phyloP scores from a whole-genome alignment of 768 basidiomycete genomes.

The Kwoniella heveanensis region DNA sequence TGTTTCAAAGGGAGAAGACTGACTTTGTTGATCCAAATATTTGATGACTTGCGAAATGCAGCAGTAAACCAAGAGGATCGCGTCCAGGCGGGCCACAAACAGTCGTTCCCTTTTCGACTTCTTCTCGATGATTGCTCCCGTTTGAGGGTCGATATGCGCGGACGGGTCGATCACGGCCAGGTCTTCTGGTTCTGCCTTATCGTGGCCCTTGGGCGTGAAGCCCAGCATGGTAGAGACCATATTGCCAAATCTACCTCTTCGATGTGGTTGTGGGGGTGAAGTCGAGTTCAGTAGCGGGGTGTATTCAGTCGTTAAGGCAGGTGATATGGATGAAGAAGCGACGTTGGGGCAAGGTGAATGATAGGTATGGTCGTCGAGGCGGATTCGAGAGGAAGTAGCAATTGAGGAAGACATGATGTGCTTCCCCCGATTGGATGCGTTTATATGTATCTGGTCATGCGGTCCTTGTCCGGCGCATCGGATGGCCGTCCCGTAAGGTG shows the following conservation, averaged over 20 bases:
- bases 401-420: no score
- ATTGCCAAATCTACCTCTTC: background rate
- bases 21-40: conserved; percentile 37
- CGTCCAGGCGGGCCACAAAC: conserved; percentile 39
- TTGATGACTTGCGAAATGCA: conserved; percentile 44
- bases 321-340: no score
- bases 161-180: conserved; percentile 27
- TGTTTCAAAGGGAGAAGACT: background rate
- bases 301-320: no score
- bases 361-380: no score
- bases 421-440: no score
- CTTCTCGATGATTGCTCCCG: conserved; percentile 36
- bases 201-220: conserved; percentile 13
- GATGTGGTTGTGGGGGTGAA: no score
- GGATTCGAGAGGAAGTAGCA: no score
- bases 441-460: no score
- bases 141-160: conserved; percentile 28
- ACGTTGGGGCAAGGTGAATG: no score
- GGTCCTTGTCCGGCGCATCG: no score
- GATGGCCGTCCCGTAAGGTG: no score
- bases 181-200: conserved; percentile 6
- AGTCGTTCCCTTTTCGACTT: conserved; percentile 28
- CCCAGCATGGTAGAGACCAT: conserved; percentile 26
- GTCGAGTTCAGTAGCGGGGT: no score
- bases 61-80: conserved; percentile 36